Percentiles rank a stretch among this genome's conserved stretches.
phyloP scores from a whole-genome alignment of 768 basidiomycete genomes.

The Macrolepiota albuminosa region DNA sequence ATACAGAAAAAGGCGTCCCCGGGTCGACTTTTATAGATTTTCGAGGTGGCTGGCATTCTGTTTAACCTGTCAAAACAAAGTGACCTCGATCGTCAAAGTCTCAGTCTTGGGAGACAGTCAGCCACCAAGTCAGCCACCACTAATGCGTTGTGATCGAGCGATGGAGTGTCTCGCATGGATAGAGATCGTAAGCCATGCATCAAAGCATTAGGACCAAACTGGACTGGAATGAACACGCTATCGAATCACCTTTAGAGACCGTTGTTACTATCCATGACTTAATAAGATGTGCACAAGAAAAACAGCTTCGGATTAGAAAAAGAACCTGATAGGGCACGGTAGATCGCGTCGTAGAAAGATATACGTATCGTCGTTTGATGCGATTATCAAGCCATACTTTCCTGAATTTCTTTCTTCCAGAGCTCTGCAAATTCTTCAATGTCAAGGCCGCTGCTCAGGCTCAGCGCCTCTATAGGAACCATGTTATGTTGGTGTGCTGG shows the following conservation, averaged over 20 bases:
- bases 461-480: conserved; percentile 87
- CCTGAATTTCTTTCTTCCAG: conserved; percentile 52
- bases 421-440: conserved; percentile 69
- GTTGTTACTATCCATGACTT: not conserved
- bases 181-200: not conserved
- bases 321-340: not conserved
- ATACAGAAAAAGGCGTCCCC: not conserved
- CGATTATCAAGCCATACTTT: conserved; percentile 19
- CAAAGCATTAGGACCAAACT: not conserved
- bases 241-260: not conserved
- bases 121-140: conserved; percentile 1
- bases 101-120: not conserved
- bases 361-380: not conserved
- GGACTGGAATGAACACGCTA: not conserved
- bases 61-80: not conserved
- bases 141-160: not conserved
- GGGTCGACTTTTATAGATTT: conserved; percentile 4
- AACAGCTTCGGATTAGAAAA: not conserved
- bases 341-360: not conserved
- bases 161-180: not conserved
- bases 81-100: not conserved
- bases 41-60: not conserved
- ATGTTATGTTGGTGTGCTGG: conserved; percentile 85
- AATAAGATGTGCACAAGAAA: not conserved
- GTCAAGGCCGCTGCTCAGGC: conserved; percentile 66